Evolutionary conservation across 1,284 basidiomycete species (phyloP).

Genomic region (Athelia sp.): DNA sequence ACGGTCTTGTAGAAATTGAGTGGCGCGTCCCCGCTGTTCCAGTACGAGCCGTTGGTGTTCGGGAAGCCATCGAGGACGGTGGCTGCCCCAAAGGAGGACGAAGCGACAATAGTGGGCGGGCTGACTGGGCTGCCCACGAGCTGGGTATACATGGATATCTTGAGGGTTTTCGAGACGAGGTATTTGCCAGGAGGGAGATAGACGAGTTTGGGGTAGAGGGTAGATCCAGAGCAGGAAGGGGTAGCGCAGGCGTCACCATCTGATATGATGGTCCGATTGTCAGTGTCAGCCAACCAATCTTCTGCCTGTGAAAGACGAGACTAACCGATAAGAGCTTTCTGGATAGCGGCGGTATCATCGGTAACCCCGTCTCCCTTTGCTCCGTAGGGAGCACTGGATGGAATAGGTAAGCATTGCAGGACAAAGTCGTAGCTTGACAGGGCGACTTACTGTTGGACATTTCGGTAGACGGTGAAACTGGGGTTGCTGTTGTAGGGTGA

Average conservation of each 20-base stretch:
- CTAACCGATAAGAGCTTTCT: constrained; percentile 30
- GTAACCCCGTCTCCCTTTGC: constrained; percentile 45
- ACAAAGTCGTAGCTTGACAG: no score
- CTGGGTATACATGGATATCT: background rate
- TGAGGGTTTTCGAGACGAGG: background rate
- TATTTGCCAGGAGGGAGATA: background rate
- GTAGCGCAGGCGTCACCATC: background rate
- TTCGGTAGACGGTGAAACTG: background rate
- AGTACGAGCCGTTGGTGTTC: background rate
- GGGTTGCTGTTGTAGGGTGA: background rate
- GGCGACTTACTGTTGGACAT: background rate
- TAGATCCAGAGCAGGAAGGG: background rate
- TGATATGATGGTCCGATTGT: no score
- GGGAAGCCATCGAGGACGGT: background rate
- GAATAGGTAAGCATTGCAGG: background rate
- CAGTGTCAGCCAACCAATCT: background rate
- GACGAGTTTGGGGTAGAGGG: background rate
- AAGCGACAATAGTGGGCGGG: background rate
- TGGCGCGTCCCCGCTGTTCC: background rate
- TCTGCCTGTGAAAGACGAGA: no score
- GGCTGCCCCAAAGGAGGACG: background rate
- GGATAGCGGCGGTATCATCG: constrained; percentile 43
- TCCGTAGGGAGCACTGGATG: constrained; percentile 23
- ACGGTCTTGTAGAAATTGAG: background rate
- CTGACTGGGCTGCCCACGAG: background rate